Base-by-base conservation (phyloP, 75 land plant genomes). In the Azolla pinnata region DNA sequence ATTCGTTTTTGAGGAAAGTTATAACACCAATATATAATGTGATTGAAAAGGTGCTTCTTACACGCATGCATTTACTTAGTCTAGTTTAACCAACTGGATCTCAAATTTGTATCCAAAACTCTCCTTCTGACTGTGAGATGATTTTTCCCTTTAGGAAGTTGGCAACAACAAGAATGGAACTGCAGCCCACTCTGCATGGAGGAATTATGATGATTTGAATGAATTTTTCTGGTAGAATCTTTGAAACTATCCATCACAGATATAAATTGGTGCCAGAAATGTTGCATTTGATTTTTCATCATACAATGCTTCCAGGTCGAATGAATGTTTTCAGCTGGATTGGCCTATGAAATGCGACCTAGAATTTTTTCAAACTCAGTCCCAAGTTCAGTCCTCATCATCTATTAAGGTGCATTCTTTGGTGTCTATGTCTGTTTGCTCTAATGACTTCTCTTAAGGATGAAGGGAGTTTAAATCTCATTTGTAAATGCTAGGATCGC, bases 191-290 rank as follows among this genome's bases (percentile, higher is more conserved):
- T 81, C 97, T 61, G 70, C 74, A 29, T 95, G 99, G 99, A 81
- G 99, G 46, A 95, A 95, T 67, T 95, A 95, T 64, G 99, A 95
- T 67, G 99, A 95, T 60, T 78, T 95, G 19, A 95, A 90, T 60
- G 99, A 95, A 76, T 95, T 77, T 65, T 95, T 95, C 81, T 95
- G 99, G 98, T 93, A 40, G n/a, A n/a, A n/a, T n/a, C n/a, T n/a
- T n/a, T n/a, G n/a, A n/a, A n/a, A n/a, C n/a, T n/a, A n/a, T n/a
- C n/a, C n/a, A n/a, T n/a, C n/a, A n/a, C n/a, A n/a, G n/a, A n/a
- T n/a, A n/a, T n/a, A n/a, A n/a, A 38, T 7, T 38, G 42, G 10
- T 38, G 7, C 42, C 7, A 38, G 7, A 38, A 38, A 38, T 7
- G 14, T 14, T 38, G 42, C 7, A 38, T 14, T 32, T 54, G 27